Base-by-base conservation (phyloP, 192 early-diverging fungal genomes). In the Coemansia umbellata region DNA sequence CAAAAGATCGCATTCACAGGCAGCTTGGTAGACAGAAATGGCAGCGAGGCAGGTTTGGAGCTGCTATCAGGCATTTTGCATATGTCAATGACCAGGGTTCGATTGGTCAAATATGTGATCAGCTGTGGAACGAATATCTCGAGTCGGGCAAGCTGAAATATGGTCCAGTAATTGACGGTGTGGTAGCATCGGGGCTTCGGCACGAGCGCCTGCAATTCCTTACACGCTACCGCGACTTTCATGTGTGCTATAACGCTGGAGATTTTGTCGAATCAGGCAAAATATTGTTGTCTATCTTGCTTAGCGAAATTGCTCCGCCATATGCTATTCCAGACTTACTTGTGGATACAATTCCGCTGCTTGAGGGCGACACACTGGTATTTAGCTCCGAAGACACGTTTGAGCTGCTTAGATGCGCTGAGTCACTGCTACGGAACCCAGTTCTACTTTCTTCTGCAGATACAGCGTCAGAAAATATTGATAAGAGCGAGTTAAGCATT, bases 371-470 rank as follows among this genome's bases (percentile, higher is more conserved):
- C 10, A 23, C 7, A 14, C 45, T 86, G 39, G 74, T 88, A 23
- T 86, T 89, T 47, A 53, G 63, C 33, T 55, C 77, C 0, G 56
- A 73, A 2, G 78, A 84, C 13, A 89, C 85, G 1, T 66, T 74
- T 18, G 87, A 79, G 55, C 58, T 89, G 37, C 84, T 89, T 84
- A 65, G 80, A 35, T 79, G 81, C 63, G 63, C 85, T 8, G 87
- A 89, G 50, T 69, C 84, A 21, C 33, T 81, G 14, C 49, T 50
- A 18, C 53, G 42, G 28, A 39, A 47, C 17, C 47, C 13, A 8
- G 13, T 11, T 19, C n/a, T 26, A 19, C 23, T 8, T 11, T 19
- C n/a, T 26, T 15, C 23, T 8, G 32, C 11, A 37, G 30, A 47
- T 3, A 3, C 48, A 4, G 24, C 31, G 47, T 10, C 40, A n/a